Evolutionary conservation across 2,329 filamentous ascomycete species (phyloP), one percentile per base, ranked within the genome.

Genomic region (Colletotrichum paranaense): DNA sequence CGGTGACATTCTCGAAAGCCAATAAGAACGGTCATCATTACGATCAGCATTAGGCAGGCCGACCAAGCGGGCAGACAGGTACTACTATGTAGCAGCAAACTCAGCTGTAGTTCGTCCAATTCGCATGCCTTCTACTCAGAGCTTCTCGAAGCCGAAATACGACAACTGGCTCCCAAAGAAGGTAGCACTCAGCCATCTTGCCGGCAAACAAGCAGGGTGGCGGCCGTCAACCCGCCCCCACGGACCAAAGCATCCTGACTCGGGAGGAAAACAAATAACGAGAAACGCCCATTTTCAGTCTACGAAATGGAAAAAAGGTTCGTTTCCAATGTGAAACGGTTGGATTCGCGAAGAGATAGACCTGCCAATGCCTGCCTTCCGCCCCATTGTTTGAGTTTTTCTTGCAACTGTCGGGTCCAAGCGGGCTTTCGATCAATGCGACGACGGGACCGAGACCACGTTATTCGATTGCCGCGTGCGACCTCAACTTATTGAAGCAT

Each of bases 301-400:
- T 7, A 42, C 14, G 38, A 49, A 52, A 62, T 14, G 7, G 32
- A 8, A 9, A 46, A 26, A n/a, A 49, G 19, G 42, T 49, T 49
- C 7, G 70, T 73, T 73, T 73, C 71, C 42, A 28, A 62, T 71
- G 46, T 70, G 71, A 73, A 73, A 73, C 71, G 35, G 26, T 8
- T 49, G 32, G 62, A n/a, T 52, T 71, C 38, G 38, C 26, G 19
- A 42, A 42, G 8, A n/a, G 42, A 57, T 5, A 19, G 1, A 42
- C 14, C 38, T 42, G 38, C 38, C 38, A 42, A 14, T 12, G 53
- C 28, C 14, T 53, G 32, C 35, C 38, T 57, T 32, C 42, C 60
- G 56, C 56, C 71, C 24, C 28, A 38, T 64, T 52, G 9, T 60
- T 62, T 30, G 16, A 53, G 49, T 60, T 62, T 71, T 35, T 53